Conservation (phyloP, 257 asterid genomes). For the Przewalskia tangutica region DNA sequence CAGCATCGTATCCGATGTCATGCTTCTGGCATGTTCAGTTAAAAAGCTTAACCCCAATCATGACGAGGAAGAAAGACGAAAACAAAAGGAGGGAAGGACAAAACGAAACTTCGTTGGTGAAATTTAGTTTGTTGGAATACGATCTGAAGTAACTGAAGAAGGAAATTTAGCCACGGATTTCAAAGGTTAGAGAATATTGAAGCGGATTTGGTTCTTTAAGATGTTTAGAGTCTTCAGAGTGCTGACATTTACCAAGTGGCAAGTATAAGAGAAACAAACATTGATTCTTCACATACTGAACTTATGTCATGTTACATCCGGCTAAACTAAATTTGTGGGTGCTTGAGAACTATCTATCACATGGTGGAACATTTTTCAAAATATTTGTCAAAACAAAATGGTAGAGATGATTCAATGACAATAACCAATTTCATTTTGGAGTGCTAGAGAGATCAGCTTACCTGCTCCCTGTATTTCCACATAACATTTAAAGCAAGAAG, state of each 20-base stretch:
- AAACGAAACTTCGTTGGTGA: background rate
- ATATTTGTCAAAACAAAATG: background rate
- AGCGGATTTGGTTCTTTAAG: background rate
- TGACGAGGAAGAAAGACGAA: background rate
- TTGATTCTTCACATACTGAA: background rate
- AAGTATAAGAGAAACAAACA: background rate
- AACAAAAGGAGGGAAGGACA: background rate
- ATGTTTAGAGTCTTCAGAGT: background rate
- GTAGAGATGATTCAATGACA: background rate
- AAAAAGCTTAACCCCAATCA: background rate
- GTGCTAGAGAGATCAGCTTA: constrained; percentile 10
- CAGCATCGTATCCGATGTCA: background rate
- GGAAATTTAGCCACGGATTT: background rate
- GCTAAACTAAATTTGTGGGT: background rate
- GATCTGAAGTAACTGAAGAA: background rate
- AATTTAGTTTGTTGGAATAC: background rate
- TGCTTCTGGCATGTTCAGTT: background rate
- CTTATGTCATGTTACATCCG: background rate
- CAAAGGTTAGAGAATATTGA: background rate
- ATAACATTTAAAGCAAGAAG: constrained; percentile 92
- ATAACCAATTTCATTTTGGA: background rate
- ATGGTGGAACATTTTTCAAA: background rate
- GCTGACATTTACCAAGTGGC: background rate
- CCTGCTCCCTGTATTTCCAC: constrained; percentile 99
- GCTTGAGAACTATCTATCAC: background rate